phyloP scores from a whole-genome alignment of 768 basidiomycete species.

The Sistotremastrum suecicum region DNA sequence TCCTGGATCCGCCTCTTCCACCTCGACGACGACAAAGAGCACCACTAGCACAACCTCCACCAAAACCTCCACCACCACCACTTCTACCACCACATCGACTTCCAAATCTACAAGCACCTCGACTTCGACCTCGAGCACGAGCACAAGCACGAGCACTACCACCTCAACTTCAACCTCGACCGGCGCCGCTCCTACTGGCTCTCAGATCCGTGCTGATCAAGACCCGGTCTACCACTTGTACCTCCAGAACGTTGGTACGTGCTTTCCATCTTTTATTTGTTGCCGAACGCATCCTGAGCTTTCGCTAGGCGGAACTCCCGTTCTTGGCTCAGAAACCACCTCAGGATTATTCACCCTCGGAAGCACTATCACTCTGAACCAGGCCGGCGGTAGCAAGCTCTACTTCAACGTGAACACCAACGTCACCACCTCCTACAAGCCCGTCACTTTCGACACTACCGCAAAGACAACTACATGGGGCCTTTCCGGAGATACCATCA shows the following conservation, averaged over 20 bases:
- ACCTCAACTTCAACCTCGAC: slow-evolving; percentile 10
- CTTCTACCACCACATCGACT: slow-evolving; percentile 20
- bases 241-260: slow-evolving; percentile 32
- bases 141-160: not conserved
- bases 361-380: slow-evolving; percentile 30
- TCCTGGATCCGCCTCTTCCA: slow-evolving; percentile 18
- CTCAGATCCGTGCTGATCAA: slow-evolving; percentile 38
- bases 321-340: slow-evolving; percentile 37
- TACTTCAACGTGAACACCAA: slow-evolving; percentile 34
- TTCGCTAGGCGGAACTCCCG: slow-evolving; percentile 27
- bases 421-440: slow-evolving; percentile 32
- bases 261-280: not conserved
- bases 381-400: slow-evolving; percentile 24
- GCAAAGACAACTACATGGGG: slow-evolving; percentile 41
- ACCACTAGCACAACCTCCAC: slow-evolving; percentile 13
- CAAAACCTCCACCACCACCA: slow-evolving; percentile 9
- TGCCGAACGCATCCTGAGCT: not conserved
- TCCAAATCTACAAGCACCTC: slow-evolving; percentile 20
- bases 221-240: slow-evolving; percentile 44
- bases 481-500: slow-evolving; percentile 45
- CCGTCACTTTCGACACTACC: slow-evolving; percentile 29
- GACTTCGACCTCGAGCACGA: not conserved
- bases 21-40: slow-evolving; percentile 4
- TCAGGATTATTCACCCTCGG: slow-evolving; percentile 37
- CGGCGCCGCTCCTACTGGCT: slow-evolving; percentile 18